Evolutionary conservation across 2,329 filamentous ascomycete genomes (phyloP).

Genomic region (Ophiostoma novo-ulmi): DNA sequence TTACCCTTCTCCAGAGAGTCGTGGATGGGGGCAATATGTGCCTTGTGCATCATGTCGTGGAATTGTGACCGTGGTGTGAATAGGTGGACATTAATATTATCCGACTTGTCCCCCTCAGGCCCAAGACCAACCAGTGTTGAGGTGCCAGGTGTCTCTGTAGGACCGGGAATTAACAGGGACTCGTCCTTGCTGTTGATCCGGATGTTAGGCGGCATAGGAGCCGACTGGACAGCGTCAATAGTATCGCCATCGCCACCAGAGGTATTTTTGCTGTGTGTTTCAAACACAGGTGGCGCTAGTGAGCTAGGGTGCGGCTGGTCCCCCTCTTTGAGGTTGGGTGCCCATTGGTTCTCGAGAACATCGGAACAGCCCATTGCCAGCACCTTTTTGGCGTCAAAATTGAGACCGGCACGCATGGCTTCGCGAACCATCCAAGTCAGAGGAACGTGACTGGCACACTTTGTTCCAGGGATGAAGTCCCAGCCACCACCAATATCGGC

Average conservation of each 20-base stretch:
- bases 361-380: slow-evolving; percentile 59
- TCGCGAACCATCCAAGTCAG: slow-evolving; percentile 63
- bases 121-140: not conserved
- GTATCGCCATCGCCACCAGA: not conserved
- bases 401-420: slow-evolving; percentile 58
- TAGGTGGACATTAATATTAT: not conserved
- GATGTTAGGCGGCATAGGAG: slow-evolving; percentile 32
- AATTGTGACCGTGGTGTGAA: slow-evolving; percentile 40
- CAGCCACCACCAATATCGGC: slow-evolving; percentile 73
- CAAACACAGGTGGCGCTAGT: not conserved
- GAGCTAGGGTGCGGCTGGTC: not conserved
- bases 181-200: slow-evolving; percentile 35
- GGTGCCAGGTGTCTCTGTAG: slow-evolving; percentile 26
- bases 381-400: slow-evolving; percentile 65
- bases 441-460: slow-evolving; percentile 60
- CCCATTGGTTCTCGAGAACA: slow-evolving; percentile 33
- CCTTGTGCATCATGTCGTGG: slow-evolving; percentile 53
- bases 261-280: not conserved
- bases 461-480: slow-evolving; percentile 52
- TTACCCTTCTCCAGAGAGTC: slow-evolving; percentile 64
- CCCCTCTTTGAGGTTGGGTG: slow-evolving; percentile 8
- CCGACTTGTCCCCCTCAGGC: not conserved
- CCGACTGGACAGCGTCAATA: slow-evolving; percentile 16
- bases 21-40: slow-evolving; percentile 56
- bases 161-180: slow-evolving; percentile 17